A percentile compares a stretch with the other conserved stretches of the same genome.
Evolutionary conservation across 768 basidiomycete genomes (phyloP).

Genomic region (Inosperma sp.): DNA sequence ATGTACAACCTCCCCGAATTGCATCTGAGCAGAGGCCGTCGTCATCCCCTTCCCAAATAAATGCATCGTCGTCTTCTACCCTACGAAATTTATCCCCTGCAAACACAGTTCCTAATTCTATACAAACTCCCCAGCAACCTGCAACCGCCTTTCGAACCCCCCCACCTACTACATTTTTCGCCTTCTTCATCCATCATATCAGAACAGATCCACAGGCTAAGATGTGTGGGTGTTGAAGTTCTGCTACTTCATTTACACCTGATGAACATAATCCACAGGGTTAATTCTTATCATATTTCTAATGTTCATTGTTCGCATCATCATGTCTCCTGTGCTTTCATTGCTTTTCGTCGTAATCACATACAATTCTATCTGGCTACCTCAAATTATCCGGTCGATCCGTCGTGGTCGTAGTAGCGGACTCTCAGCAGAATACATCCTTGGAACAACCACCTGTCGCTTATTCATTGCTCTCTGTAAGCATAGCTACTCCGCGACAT

Average conservation of each 20-base stretch:
- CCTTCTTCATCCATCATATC: slow-evolving; percentile 54
- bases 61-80: slow-evolving; percentile 21
- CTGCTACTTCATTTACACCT: slow-evolving; percentile 1
- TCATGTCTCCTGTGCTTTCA: slow-evolving; percentile 61
- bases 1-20: slow-evolving; percentile 25
- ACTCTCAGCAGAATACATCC: slow-evolving; percentile 61
- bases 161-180: slow-evolving; percentile 37
- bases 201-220: slow-evolving; percentile 68
- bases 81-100: slow-evolving; percentile 18
- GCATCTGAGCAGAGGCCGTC: no score
- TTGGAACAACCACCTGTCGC: slow-evolving; percentile 73
- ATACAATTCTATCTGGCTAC: slow-evolving; percentile 80
- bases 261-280: slow-evolving; percentile 44
- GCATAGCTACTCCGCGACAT: slow-evolving; percentile 23
- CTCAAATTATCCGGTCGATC: slow-evolving; percentile 77
- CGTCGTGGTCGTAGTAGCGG: slow-evolving; percentile 68
- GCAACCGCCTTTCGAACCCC: slow-evolving; percentile 17
- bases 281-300: slow-evolving; percentile 62
- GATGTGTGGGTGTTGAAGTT: slow-evolving; percentile 47
- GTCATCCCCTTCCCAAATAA: no score
- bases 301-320: slow-evolving; percentile 68
- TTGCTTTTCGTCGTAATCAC: slow-evolving; percentile 61
- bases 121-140: slow-evolving; percentile 16
- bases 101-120: slow-evolving; percentile 11
- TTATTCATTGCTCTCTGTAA: slow-evolving; percentile 71